These are phyloP conservation scores for Neurospora sp. DNA, from an alignment of 495 filamentous ascomycete genomes.

Conservation along the genomic window DNA sequence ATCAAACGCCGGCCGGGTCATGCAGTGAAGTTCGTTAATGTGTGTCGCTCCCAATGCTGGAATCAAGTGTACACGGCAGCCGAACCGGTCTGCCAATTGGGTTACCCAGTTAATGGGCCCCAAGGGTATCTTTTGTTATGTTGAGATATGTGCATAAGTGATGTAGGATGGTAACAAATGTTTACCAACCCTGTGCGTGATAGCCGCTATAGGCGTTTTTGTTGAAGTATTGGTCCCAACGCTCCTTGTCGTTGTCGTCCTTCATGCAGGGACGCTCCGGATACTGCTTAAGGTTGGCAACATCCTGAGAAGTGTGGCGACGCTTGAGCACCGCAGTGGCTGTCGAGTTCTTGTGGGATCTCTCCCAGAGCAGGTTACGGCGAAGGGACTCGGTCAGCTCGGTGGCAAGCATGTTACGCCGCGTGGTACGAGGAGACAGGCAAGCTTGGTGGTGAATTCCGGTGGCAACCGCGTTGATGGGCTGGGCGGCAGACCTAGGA, in stretches of 20 bases:
- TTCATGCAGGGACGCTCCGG: constrained; percentile 46
- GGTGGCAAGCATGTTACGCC: constrained; percentile 92
- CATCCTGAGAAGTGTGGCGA: constrained; percentile 80
- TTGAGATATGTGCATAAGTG: constrained; percentile 18
- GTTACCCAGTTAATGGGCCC: constrained; percentile 9
- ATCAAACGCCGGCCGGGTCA: constrained; percentile 33
- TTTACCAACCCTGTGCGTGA: constrained; percentile 45
- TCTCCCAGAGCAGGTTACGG: constrained; percentile 28
- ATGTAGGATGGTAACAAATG: constrained; percentile 3
- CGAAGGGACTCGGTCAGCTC: constrained; percentile 53
- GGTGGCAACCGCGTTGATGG: constrained; percentile 70
- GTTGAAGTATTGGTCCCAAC: constrained; percentile 42
- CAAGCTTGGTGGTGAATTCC: constrained; percentile 52
- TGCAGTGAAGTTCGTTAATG: constrained; percentile 30
- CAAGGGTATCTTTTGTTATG: constrained; percentile 19
- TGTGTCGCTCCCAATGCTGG: constrained; percentile 26
- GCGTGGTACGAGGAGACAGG: constrained; percentile 80
- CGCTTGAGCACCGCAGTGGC: constrained; percentile 83
- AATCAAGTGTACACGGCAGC: constrained; percentile 34
- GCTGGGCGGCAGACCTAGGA: constrained; percentile 60
- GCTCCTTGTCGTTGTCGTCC: constrained; percentile 36
- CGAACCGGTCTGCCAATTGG: constrained; percentile 17
- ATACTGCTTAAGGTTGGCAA: constrained; percentile 72
- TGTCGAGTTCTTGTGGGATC: constrained; percentile 62
- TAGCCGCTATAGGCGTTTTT: constrained; percentile 39